phyloP scores from a whole-genome alignment of 345 rosid genomes.

The Gossypium mustelinum region DNA sequence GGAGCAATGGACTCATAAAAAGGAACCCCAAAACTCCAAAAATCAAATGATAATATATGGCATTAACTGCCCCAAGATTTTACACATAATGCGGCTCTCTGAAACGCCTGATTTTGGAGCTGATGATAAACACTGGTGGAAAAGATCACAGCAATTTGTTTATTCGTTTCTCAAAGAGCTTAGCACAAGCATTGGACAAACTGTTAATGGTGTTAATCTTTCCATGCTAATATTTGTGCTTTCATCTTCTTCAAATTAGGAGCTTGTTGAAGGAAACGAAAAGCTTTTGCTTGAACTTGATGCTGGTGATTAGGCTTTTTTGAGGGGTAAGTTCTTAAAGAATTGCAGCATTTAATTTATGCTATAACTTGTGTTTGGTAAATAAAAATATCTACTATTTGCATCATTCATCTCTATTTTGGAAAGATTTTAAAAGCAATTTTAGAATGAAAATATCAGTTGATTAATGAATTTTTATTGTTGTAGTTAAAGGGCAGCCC shows the following conservation, averaged over 20 bases:
- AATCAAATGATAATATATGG: constrained; percentile 30
- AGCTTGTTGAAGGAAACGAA: constrained; percentile 25
- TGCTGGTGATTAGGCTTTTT: not conserved
- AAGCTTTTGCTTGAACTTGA: constrained; percentile 18
- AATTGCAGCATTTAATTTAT: constrained; percentile 27
- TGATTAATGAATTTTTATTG: not conserved
- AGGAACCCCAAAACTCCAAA: constrained; percentile 33
- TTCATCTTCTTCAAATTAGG: constrained; percentile 30
- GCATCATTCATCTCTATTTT: not conserved
- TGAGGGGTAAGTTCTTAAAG: constrained; percentile 16
- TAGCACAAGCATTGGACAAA: not conserved
- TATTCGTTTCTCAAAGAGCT: too few relatives aligned
- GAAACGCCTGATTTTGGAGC: constrained; percentile 30
- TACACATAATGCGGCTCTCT: constrained; percentile 35
- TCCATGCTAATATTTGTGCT: constrained; percentile 9
- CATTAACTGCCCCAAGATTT: constrained; percentile 36
- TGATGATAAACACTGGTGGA: too few relatives aligned
- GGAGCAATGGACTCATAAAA: constrained; percentile 13
- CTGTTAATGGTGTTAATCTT: constrained; percentile 27
- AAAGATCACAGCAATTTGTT: too few relatives aligned
- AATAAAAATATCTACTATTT: constrained; percentile 4
- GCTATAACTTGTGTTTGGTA: constrained; percentile 15
- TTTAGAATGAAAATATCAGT: not conserved
- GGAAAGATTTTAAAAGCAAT: not conserved
- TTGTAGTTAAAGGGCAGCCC: not conserved